These are phyloP conservation scores for Plasmopara muralis DNA, from an alignment of 352 stramenopile genomes.

Conservation along the genomic window DNA sequence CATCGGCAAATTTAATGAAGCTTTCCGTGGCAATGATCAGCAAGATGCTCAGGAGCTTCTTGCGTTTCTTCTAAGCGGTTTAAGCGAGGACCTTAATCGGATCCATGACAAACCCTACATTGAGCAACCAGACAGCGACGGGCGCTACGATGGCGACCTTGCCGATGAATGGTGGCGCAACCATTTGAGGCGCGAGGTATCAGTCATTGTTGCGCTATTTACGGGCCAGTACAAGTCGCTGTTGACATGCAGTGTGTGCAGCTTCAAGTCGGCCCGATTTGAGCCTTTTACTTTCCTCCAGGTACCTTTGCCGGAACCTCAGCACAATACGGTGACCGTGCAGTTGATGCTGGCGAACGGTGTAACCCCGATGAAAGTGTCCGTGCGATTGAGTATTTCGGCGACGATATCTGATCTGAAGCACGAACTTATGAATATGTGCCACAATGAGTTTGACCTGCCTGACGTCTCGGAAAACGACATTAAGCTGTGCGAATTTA, in stretches of 20 bases:
- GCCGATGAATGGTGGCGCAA: slow-evolving; percentile 99
- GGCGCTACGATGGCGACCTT: slow-evolving; percentile 95
- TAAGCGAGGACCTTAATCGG: slow-evolving; percentile 98
- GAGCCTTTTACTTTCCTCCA: slow-evolving; percentile 91
- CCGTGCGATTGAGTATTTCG: slow-evolving; percentile 70
- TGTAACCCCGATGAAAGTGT: slow-evolving; percentile 74
- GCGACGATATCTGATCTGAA: slow-evolving; percentile 85
- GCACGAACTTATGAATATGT: slow-evolving; percentile 77
- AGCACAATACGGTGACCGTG: slow-evolving; percentile 75
- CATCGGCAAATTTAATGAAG: slow-evolving; percentile 92
- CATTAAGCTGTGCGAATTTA: slow-evolving; percentile 85
- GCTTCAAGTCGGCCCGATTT: slow-evolving; percentile 91
- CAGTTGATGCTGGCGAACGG: slow-evolving; percentile 68
- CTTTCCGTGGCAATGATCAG: slow-evolving; percentile 96
- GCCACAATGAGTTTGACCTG: slow-evolving; percentile 63
- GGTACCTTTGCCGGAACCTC: slow-evolving; percentile 82
- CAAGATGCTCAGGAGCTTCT: slow-evolving; percentile 98
- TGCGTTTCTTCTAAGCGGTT: slow-evolving; percentile 92
- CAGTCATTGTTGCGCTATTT: slow-evolving; percentile 99
- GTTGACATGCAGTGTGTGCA: slow-evolving; percentile 93
- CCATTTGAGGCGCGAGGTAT: slow-evolving; percentile 96
- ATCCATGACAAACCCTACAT: slow-evolving; percentile 96
- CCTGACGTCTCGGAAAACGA: slow-evolving; percentile 56
- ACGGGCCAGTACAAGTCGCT: slow-evolving; percentile 98
- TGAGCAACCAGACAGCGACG: slow-evolving; percentile 96